These are phyloP conservation scores for Leishmania aethiopica DNA, from an alignment of 208 protist genomes.

Conservation along the genomic window DNA sequence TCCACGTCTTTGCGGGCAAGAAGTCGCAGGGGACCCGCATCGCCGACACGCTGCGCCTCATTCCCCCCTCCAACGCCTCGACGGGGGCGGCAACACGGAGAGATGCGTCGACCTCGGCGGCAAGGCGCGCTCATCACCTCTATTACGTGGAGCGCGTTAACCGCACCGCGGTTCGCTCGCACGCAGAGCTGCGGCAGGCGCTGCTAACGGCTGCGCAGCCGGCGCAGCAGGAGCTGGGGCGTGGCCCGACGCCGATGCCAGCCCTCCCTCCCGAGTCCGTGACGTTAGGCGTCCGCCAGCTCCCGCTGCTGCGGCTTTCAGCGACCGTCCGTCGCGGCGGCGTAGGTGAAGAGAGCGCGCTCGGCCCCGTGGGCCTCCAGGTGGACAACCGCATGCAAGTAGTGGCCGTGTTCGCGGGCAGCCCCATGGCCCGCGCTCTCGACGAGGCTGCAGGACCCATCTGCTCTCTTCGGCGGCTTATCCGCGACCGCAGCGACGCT, in stretches of 20 bases:
- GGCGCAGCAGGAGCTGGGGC: not conserved
- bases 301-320: constrained; percentile 52
- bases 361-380: constrained; percentile 61
- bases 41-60: constrained; percentile 48
- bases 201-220: constrained; percentile 28
- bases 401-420: constrained; percentile 34
- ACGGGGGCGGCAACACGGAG: not conserved
- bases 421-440: constrained; percentile 56
- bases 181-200: constrained; percentile 30
- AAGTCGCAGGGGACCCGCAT: constrained; percentile 63
- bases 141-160: constrained; percentile 73
- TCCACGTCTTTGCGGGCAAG: constrained; percentile 77
- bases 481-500: constrained; percentile 19
- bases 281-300: constrained; percentile 66
- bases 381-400: constrained; percentile 64
- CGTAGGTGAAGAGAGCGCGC: constrained; percentile 25
- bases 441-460: constrained; percentile 35
- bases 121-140: constrained; percentile 17
- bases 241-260: not conserved
- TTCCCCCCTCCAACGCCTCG: not conserved
- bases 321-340: constrained; percentile 41
- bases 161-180: constrained; percentile 32
- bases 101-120: constrained; percentile 9
- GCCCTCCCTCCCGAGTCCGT: constrained; percentile 45
- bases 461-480: constrained; percentile 56